Conservation (phyloP, 2,329 filamentous ascomycete genomes). For the Beauveria caledonica region DNA sequence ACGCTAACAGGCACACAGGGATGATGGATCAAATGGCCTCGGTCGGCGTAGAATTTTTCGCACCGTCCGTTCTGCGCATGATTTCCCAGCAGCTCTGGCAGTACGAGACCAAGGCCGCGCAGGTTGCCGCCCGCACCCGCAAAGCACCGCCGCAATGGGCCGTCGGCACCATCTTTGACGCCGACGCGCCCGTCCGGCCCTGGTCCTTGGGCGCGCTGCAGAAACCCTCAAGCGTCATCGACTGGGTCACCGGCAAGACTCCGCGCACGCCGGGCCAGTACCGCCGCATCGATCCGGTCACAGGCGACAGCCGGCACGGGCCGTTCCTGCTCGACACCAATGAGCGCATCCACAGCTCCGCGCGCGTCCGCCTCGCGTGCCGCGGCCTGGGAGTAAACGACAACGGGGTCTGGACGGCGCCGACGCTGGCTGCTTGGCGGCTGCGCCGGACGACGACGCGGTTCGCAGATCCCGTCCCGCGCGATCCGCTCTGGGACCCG, state of each 20-base stretch:
- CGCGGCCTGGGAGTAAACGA: slow-evolving; percentile 43
- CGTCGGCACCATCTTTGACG: slow-evolving; percentile 36
- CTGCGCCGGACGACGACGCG: slow-evolving; percentile 27
- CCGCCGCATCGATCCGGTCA: slow-evolving; percentile 34
- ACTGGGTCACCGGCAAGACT: slow-evolving; percentile 35
- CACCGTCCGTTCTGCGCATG: slow-evolving; percentile 32
- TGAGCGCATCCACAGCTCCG: slow-evolving; percentile 47
- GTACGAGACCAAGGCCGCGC: slow-evolving; percentile 21
- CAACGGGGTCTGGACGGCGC: slow-evolving; percentile 35
- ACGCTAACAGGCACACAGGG: slow-evolving; percentile 26
- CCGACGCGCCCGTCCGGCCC: slow-evolving; percentile 38
- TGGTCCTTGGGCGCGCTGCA: slow-evolving; percentile 41
- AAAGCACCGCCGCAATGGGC: slow-evolving; percentile 31
- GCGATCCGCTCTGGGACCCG: slow-evolving; percentile 25
- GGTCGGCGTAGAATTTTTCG: slow-evolving; percentile 42
- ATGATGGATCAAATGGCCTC: slow-evolving; percentile 50
- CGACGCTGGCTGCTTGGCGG: slow-evolving; percentile 37
- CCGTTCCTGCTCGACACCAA: slow-evolving; percentile 43
- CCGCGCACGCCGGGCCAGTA: slow-evolving; percentile 41
- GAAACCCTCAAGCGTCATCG: slow-evolving; percentile 31
- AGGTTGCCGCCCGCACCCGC: slow-evolving; percentile 1
- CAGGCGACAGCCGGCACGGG: slow-evolving; percentile 23
- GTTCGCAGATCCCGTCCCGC: slow-evolving; percentile 28
- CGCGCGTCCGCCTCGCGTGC: slow-evolving; percentile 43
- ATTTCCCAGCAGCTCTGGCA: slow-evolving; percentile 26